These are phyloP conservation scores for Phialophora chinensis DNA, from an alignment of 2,329 filamentous ascomycete species.

Conservation along the genomic window DNA sequence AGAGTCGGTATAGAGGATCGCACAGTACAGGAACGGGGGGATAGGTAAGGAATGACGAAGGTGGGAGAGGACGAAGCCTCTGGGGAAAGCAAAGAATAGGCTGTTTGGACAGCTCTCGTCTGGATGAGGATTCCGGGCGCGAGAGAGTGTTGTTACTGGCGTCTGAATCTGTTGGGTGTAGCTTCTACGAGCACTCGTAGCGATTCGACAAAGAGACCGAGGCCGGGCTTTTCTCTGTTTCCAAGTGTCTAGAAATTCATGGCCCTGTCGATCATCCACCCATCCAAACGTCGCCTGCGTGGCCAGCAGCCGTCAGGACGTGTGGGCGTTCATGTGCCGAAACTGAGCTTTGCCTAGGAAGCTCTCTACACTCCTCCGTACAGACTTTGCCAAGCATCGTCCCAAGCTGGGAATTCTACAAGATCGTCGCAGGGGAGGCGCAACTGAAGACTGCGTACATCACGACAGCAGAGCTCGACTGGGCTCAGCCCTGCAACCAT, in stretches of 20 bases:
- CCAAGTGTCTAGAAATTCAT: neutral
- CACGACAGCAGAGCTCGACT: neutral
- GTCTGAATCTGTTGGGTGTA: neutral
- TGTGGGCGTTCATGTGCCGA: neutral
- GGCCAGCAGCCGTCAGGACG: neutral
- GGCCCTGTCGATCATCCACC: conserved; percentile 11
- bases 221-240: conserved; percentile 14
- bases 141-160: neutral
- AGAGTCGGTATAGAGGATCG: neutral
- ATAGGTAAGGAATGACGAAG: conserved; percentile 13
- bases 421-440: neutral
- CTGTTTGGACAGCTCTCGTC: neutral
- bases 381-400: neutral
- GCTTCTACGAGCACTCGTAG: neutral
- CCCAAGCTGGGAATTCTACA: neutral
- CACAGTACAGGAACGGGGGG: neutral
- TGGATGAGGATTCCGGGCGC: neutral
- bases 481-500: conserved; percentile 14
- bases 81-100: conserved; percentile 1
- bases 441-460: neutral
- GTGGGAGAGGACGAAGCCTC: neutral
- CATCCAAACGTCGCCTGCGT: neutral
- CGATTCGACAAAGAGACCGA: neutral
- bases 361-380: conserved; percentile 1
- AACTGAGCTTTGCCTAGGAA: neutral